Base-by-base conservation (phyloP, 495 filamentous ascomycete species). In the Rhizodiscina lignyota region DNA sequence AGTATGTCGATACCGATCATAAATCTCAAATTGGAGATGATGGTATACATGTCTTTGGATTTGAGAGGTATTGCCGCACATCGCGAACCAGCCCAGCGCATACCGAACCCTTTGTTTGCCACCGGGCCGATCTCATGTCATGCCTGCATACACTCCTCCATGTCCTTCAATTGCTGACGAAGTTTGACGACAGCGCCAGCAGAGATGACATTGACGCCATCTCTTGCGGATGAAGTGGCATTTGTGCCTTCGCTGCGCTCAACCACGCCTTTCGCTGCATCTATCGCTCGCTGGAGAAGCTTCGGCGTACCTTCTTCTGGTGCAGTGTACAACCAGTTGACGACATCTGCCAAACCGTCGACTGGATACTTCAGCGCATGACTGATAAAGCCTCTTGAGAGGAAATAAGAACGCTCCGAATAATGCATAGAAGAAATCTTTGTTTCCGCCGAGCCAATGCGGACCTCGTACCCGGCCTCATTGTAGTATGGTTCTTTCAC, bases 401-500 rank as follows among this genome's bases (percentile, higher is more conserved):
- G 47, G 21, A 74, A 57, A 31, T 67, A 74, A 3, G 65, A 55
- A 35, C 62, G 67, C 41, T 75, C 70, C 3, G 59, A 63, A 40
- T 75, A 75, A 11, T 64, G 54, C 4, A 52, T 51, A 15, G 61
- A 62, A n/a, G 64, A 60, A 4, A 68, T 38, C 1, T 43, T 44
- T n/a, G 55, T 50, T 34, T 68, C 59, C 18, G 53, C 53, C 2
- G 62, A 49, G 12, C 50, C 53, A 13, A 54, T 50, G 18, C 67
- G 55, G 18, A 54, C 49, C 21, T 68, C 65, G 40, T 64, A 74
- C 17, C 71, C 71, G 13, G 70, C 67, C 52, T 75, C 70, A 40
- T 75, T 78, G 46, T 71, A 76, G 42, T 68, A 77, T 2, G 72
- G 72, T 37, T 67, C 60, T 30, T 62, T 58, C 21, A 74, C 67